phyloP scores from a whole-genome alignment of 768 basidiomycete genomes.

The Trametopsis cervina region DNA sequence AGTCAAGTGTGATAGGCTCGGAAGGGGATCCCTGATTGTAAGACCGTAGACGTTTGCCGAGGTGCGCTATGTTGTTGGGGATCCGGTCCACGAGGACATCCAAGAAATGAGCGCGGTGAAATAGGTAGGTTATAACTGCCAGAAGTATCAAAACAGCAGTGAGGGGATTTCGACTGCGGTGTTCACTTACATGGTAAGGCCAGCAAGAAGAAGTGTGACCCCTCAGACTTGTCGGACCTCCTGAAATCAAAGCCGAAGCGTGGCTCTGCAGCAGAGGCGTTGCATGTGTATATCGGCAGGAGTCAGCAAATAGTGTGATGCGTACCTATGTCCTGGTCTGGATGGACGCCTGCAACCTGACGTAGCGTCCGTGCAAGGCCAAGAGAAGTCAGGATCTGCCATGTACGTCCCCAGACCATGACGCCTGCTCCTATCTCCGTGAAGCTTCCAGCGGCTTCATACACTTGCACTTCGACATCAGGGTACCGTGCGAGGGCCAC shows the following conservation, averaged over 20 bases:
- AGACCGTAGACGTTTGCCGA: constrained; percentile 24
- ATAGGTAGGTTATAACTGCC: constrained; percentile 29
- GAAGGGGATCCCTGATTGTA: constrained; percentile 8
- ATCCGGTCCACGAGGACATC: constrained; percentile 32
- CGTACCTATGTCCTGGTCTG: constrained; percentile 17
- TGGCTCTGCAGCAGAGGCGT: constrained; percentile 20
- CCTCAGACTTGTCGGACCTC: constrained; percentile 32
- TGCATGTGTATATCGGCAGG: not conserved
- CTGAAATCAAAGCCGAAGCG: constrained; percentile 38
- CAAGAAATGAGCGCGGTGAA: constrained; percentile 44
- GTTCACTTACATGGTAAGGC: constrained; percentile 36
- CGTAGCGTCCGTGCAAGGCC: constrained; percentile 21
- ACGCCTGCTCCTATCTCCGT: constrained; percentile 43
- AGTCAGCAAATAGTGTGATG: not conserved
- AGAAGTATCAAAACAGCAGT: no score
- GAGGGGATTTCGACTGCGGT: no score
- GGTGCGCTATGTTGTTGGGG: constrained; percentile 21
- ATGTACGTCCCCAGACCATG: constrained; percentile 25
- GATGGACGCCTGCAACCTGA: constrained; percentile 19
- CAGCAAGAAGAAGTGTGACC: constrained; percentile 34
- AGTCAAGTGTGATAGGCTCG: constrained; percentile 12
- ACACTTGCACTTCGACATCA: constrained; percentile 23
- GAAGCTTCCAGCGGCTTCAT: constrained; percentile 34
- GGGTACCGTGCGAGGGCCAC: constrained; percentile 21
- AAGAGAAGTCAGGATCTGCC: constrained; percentile 20